phyloP scores from a whole-genome alignment of 1,139 yeast species.

The Hyphopichia khmerensis region DNA sequence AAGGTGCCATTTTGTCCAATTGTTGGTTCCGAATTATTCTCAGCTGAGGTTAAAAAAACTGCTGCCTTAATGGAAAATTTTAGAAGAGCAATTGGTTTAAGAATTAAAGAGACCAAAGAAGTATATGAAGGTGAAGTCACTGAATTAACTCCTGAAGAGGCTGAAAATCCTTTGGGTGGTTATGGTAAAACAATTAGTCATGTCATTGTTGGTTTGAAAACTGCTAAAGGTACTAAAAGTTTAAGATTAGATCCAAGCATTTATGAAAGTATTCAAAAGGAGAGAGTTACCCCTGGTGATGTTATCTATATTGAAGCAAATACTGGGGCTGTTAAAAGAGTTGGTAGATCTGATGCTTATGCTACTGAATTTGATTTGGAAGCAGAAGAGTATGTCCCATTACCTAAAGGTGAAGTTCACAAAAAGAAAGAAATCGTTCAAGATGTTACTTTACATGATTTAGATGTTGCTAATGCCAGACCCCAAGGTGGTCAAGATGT shows the following conservation, averaged over 20 bases:
- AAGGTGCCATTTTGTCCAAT: constrained; percentile 98
- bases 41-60: constrained; percentile 98
- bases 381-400: constrained; percentile 97
- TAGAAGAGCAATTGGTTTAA: constrained; percentile 91
- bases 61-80: constrained; percentile 97
- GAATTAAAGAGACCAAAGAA: constrained; percentile 96
- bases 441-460: constrained; percentile 93
- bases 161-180: constrained; percentile 96
- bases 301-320: constrained; percentile 96
- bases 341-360: constrained; percentile 96
- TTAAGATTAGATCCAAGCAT: constrained; percentile 92
- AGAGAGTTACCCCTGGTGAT: constrained; percentile 91
- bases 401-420: constrained; percentile 98
- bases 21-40: constrained; percentile 91
- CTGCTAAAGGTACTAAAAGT: constrained; percentile 94
- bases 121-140: constrained; percentile 98
- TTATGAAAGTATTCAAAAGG: constrained; percentile 94
- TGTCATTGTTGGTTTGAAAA: constrained; percentile 90
- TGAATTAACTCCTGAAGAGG: constrained; percentile 94
- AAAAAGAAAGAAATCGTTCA: constrained; percentile 97
- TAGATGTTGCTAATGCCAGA: constrained; percentile 93
- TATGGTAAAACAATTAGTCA: constrained; percentile 96
- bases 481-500: constrained; percentile 99
- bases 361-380: constrained; percentile 98
- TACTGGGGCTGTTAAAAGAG: constrained; percentile 96